Evolutionary conservation across 768 basidiomycete species (phyloP).

Genomic region (Mycena amicta): DNA sequence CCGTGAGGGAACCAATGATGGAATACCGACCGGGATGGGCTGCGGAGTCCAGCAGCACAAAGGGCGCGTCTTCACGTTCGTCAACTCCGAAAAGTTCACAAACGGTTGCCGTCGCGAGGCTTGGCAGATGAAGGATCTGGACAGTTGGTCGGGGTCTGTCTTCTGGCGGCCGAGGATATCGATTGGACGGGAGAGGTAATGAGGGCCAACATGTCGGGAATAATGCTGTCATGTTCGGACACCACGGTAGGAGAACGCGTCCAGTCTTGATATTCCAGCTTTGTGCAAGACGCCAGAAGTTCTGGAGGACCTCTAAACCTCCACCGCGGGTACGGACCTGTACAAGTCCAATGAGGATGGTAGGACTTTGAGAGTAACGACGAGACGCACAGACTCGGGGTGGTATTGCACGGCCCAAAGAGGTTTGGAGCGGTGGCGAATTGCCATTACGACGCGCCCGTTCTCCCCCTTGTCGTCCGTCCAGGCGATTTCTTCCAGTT

Average conservation of each 20-base stretch:
- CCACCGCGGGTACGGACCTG: constrained; percentile 71
- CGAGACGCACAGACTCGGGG: constrained; percentile 83
- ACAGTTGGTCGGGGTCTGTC: constrained; percentile 33
- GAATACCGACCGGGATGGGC: constrained; percentile 74
- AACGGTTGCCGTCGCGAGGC: constrained; percentile 45
- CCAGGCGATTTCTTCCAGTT: constrained; percentile 73
- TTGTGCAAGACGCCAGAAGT: constrained; percentile 74
- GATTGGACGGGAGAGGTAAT: constrained; percentile 29
- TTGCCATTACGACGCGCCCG: constrained; percentile 74
- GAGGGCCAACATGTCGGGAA: constrained; percentile 67
- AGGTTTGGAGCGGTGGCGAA: constrained; percentile 62
- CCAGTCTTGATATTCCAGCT: constrained; percentile 50
- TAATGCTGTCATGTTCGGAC: constrained; percentile 30
- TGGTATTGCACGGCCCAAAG: constrained; percentile 93
- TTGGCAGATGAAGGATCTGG: constrained; percentile 43
- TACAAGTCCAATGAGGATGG: too few relatives aligned
- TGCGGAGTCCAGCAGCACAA: constrained; percentile 76
- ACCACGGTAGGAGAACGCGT: constrained; percentile 47
- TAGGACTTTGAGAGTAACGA: too few relatives aligned
- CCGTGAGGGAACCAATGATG: constrained; percentile 64
- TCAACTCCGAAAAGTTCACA: constrained; percentile 66
- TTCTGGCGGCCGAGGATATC: constrained; percentile 24
- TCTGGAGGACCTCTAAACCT: constrained; percentile 66
- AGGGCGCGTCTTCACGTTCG: constrained; percentile 56
- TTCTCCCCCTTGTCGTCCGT: constrained; percentile 72